Base-by-base conservation (phyloP, 139 green algal species). In the Trebouxia sp. region DNA sequence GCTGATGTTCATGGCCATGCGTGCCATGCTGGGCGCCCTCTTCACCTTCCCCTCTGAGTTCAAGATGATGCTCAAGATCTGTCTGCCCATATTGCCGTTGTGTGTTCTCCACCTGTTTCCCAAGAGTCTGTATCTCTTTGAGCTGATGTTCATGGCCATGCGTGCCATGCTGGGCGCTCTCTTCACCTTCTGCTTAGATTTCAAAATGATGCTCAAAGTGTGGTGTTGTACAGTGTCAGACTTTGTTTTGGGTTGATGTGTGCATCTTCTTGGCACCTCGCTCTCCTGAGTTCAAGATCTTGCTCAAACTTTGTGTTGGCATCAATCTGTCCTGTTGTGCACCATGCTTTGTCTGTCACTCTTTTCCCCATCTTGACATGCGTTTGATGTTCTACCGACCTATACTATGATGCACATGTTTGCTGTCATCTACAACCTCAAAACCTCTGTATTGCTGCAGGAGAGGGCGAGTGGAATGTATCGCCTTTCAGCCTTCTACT, bases 401-500 rank as follows among this genome's bases (percentile, higher is more conserved):
- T n/a, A 41, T 24, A 15, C 20, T 3, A n/a, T 22, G 26, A 14
- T 15, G 32, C n/a, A 5, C 22, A 14, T n/a, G 26, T 70, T 12
- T 41, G 58, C 37, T 14, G 12, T 35, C 20, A 24, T 35, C 26
- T n/a, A 70, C 37, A 5, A 24, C 5, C 1, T 17, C 20, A 1
- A 7, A 70, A n/a, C 58, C 50, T 28, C 50, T 58, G 50, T 28
- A 6, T 17, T 58, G 50, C 50, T 55, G 47, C 26, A 78, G 74
- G 80, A 84, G 43, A 79, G 89, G 6, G 86, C 83, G 3, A 85
- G 66, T 55, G 89, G 89, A 70, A 97, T 97, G 94, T 97, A 97
- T 89, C 82, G 90, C 10, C 81, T 97, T 41, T 93, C 86, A 14
- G 91, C 93, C 12, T 97, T 94, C 88, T 98, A 95, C 89, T 39